phyloP scores from a whole-genome alignment of 75 land plant genomes.

The Larix kaempferi region DNA sequence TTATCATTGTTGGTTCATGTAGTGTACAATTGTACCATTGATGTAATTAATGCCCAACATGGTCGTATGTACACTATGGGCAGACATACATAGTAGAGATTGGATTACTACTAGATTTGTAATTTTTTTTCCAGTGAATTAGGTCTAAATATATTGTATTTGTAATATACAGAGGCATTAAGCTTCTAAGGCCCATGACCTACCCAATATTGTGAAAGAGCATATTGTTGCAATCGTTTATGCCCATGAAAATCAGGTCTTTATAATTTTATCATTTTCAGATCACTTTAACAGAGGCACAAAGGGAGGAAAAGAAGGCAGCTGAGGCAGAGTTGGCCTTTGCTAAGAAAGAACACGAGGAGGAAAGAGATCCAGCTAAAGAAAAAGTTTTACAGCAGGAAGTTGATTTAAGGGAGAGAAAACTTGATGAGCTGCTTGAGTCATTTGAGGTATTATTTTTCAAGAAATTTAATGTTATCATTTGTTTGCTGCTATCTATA shows the following conservation, averaged over 20 bases:
- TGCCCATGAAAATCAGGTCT: neutral
- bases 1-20: neutral
- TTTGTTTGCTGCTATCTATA: neutral
- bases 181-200: too few relatives aligned
- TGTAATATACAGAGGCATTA: too few relatives aligned
- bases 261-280: neutral
- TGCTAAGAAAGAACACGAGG: conserved; percentile 38
- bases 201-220: too few relatives aligned
- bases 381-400: conserved; percentile 22
- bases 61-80: too few relatives aligned
- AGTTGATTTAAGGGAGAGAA: conserved; percentile 24
- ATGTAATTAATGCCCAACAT: neutral
- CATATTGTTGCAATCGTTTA: too few relatives aligned
- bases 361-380: conserved; percentile 30
- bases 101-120: too few relatives aligned
- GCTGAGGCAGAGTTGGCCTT: conserved; percentile 42
- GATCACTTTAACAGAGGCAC: conserved; percentile 30
- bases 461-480: neutral
- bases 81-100: too few relatives aligned
- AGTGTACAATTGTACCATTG: neutral
- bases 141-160: too few relatives aligned
- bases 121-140: too few relatives aligned
- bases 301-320: conserved; percentile 42
- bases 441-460: conserved; percentile 32
- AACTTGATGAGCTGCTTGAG: conserved; percentile 24